Evolutionary conservation across 805 yeast genomes (phyloP).

Genomic region (Spathaspora boniae): DNA sequence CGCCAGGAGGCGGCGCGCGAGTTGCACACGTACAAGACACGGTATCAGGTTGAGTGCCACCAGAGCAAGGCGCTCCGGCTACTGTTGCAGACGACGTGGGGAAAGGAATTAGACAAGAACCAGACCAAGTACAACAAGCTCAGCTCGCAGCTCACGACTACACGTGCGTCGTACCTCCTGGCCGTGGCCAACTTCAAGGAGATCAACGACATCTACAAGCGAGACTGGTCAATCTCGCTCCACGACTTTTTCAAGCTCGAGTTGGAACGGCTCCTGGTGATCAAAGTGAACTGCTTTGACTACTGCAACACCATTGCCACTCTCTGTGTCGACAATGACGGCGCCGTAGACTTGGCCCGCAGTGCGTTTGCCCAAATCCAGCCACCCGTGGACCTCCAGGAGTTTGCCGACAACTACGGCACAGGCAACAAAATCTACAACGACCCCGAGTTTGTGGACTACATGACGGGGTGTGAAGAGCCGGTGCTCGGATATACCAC

Average conservation of each 20-base stretch:
- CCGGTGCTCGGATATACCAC: conserved; percentile 13
- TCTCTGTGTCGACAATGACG: conserved; percentile 75
- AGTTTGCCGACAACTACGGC: conserved; percentile 51
- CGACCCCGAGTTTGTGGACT: conserved; percentile 66
- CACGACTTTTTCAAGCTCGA: conserved; percentile 65
- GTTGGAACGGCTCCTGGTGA: conserved; percentile 64
- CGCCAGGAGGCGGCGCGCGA: conserved; percentile 36
- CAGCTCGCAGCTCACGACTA: conserved; percentile 36
- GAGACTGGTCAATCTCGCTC: conserved; percentile 68
- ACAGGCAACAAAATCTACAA: conserved; percentile 63
- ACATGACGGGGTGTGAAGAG: conserved; percentile 34
- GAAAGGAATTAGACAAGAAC: conserved; percentile 64
- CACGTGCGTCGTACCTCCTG: conserved; percentile 55
- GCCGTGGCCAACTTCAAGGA: conserved; percentile 52
- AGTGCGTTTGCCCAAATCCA: conserved; percentile 65
- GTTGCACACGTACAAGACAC: conserved; percentile 37
- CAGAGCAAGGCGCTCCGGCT: conserved; percentile 58
- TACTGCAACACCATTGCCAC: conserved; percentile 72
- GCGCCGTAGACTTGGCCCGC: conserved; percentile 69
- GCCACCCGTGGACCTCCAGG: conserved; percentile 53
- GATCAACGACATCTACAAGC: conserved; percentile 58
- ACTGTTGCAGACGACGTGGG: conserved; percentile 65
- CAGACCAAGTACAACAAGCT: conserved; percentile 53
- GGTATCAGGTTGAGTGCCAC: conserved; percentile 56
- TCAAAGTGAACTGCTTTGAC: conserved; percentile 73